Evolutionary conservation across 2,329 filamentous ascomycete species (phyloP).

Genomic region (Colletotrichum tabaci): DNA sequence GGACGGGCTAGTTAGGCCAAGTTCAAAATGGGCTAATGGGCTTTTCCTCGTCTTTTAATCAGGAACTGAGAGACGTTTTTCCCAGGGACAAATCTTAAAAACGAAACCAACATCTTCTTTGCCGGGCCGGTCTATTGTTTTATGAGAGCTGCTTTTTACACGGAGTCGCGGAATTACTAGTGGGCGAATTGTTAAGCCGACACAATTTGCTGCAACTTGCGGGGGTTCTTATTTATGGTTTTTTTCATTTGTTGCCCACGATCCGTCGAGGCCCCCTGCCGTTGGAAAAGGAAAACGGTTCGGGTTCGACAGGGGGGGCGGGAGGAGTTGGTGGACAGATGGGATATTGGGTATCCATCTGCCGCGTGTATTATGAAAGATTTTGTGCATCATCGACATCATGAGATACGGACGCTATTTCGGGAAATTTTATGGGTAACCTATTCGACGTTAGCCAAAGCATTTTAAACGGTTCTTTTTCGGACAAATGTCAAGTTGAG

Average conservation of each 20-base stretch:
- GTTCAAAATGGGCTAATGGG: conserved; percentile 45
- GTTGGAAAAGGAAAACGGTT: conserved; percentile 18
- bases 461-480: conserved; percentile 16
- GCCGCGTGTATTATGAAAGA: conserved; percentile 39
- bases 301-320: not conserved
- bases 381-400: conserved; percentile 37
- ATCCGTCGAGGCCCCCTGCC: not conserved
- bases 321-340: conserved; percentile 32
- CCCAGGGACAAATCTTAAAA: conserved; percentile 42
- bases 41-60: conserved; percentile 43
- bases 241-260: conserved; percentile 32
- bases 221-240: conserved; percentile 29
- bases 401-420: conserved; percentile 41
- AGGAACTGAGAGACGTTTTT: conserved; percentile 44
- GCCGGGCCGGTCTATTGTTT: conserved; percentile 4
- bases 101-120: conserved; percentile 3
- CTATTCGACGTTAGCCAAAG: conserved; percentile 36
- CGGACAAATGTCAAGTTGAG: conserved; percentile 11
- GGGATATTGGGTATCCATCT: conserved; percentile 25
- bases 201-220: conserved; percentile 28
- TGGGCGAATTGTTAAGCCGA: conserved; percentile 24
- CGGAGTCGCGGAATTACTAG: conserved; percentile 31
- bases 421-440: conserved; percentile 28
- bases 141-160: conserved; percentile 10
- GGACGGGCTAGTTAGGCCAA: conserved; percentile 45